phyloP scores from a whole-genome alignment of 306 rosid species.

The Castanospermum australe region DNA sequence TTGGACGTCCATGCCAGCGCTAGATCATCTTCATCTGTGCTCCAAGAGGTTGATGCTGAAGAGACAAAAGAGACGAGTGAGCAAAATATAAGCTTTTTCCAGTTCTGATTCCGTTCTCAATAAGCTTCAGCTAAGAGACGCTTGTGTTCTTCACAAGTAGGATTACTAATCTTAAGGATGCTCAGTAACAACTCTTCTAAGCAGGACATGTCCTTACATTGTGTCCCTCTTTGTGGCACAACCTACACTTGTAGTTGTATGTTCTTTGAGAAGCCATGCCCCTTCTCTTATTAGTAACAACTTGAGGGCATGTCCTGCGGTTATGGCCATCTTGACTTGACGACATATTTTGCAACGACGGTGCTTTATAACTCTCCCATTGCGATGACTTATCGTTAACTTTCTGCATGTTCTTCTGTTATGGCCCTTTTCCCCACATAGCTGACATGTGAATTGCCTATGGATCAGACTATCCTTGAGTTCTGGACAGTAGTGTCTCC shows the following conservation, averaged over 20 bases:
- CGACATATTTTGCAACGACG: slow-evolving; percentile 55
- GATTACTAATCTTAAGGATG: slow-evolving; percentile 27
- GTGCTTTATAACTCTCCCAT: slow-evolving; percentile 35
- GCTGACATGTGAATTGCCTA: slow-evolving; percentile 49
- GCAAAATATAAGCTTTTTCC: not conserved
- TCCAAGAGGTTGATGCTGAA: no score
- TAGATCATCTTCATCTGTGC: no score
- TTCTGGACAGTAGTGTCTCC: slow-evolving; percentile 88
- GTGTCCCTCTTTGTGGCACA: slow-evolving; percentile 69
- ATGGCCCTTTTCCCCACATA: slow-evolving; percentile 82
- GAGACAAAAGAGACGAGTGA: slow-evolving; percentile 6
- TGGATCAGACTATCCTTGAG: slow-evolving; percentile 47
- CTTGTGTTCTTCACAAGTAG: slow-evolving; percentile 15
- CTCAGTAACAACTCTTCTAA: no score
- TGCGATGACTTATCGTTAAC: slow-evolving; percentile 34
- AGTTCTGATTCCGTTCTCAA: not conserved
- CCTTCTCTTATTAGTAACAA: slow-evolving; percentile 10
- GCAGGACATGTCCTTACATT: slow-evolving; percentile 75
- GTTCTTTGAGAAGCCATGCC: slow-evolving; percentile 23
- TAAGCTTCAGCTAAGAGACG: not conserved
- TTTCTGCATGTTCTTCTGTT: slow-evolving; percentile 75
- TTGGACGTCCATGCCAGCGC: no score
- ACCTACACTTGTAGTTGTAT: slow-evolving; percentile 56
- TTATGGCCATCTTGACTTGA: slow-evolving; percentile 70
- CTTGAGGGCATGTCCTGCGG: slow-evolving; percentile 57